Conservation (phyloP, 2,329 filamentous ascomycete genomes). For the Alternaria consortialis region DNA sequence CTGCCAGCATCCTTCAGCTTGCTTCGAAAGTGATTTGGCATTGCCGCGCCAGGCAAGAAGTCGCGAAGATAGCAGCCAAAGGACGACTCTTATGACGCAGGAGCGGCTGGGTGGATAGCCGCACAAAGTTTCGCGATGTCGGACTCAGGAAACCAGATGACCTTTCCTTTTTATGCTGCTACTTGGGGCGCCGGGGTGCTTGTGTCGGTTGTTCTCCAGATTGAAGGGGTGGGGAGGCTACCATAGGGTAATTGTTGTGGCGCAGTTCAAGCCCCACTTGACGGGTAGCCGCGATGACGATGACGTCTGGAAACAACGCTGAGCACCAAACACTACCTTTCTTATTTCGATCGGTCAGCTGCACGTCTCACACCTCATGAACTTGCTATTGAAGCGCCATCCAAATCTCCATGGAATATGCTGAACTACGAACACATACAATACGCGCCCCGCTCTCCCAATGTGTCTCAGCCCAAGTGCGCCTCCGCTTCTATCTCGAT, state of each 20-base stretch:
- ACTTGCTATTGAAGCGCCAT: fast-evolving
- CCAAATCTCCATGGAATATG: not conserved
- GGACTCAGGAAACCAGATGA: not conserved
- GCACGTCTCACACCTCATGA: not conserved
- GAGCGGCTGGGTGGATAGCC: not conserved
- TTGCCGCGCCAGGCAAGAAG: slow-evolving; percentile 1
- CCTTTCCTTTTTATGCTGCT: not conserved
- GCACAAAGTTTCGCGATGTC: not conserved
- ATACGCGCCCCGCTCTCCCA: not conserved
- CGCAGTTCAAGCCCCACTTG: slow-evolving; percentile 13
- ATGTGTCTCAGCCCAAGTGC: slow-evolving; percentile 10
- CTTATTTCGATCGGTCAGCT: not conserved
- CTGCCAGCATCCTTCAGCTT: slow-evolving; percentile 21
- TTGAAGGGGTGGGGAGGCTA: not conserved
- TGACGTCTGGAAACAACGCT: not conserved
- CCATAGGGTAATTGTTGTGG: slow-evolving; percentile 3
- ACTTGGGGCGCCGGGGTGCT: not conserved
- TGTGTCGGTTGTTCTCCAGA: not conserved
- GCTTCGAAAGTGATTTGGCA: slow-evolving; percentile 12
- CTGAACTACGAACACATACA: not conserved
- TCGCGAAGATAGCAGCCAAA: not conserved
- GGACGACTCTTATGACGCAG: not conserved
- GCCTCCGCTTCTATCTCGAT: slow-evolving; percentile 41
- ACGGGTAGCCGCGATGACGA: slow-evolving; percentile 8
- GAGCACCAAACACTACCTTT: not conserved